These are phyloP conservation scores for Sinapis alba DNA, from an alignment of 441 rosid species.

Conservation along the genomic window DNA sequence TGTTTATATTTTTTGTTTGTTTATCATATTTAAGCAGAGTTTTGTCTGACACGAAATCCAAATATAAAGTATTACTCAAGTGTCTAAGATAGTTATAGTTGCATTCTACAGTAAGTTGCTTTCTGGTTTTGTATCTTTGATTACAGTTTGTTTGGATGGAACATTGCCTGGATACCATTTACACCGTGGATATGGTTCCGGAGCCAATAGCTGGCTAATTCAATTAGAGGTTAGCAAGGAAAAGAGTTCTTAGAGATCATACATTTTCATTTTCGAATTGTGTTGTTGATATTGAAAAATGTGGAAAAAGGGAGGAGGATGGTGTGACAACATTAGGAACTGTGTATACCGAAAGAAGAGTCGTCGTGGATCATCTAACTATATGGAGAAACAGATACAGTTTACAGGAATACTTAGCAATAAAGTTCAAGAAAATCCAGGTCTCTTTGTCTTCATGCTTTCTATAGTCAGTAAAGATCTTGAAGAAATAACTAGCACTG, in stretches of 20 bases:
- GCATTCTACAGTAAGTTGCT: not conserved
- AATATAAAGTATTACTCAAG: no score
- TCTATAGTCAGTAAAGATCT: not conserved
- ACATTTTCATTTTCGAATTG: not conserved
- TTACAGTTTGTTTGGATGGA: conserved; percentile 88
- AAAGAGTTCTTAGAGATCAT: not conserved
- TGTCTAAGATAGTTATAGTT: not conserved
- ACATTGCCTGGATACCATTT: conserved; percentile 91
- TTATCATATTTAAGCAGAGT: not conserved
- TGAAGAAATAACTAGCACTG: not conserved
- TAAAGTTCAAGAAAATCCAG: conserved; percentile 57
- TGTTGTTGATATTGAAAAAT: conserved; percentile 31
- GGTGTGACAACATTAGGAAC: conserved; percentile 78
- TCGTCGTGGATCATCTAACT: conserved; percentile 77
- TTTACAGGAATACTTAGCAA: conserved; percentile 86
- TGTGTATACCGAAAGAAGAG: conserved; percentile 77
- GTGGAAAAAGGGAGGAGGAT: conserved; percentile 70
- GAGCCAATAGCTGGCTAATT: conserved; percentile 86
- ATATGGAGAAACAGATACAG: conserved; percentile 66
- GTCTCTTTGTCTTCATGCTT: conserved; percentile 33
- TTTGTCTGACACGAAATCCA: not conserved
- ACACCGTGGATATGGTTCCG: conserved; percentile 77
- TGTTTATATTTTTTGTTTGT: not conserved
- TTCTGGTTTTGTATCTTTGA: conserved; percentile 14
- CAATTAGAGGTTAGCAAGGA: conserved; percentile 57